Percentiles rank a stretch among this genome's conserved stretches.
Conservation (phyloP, 2,329 filamentous ascomycete species). For the Trichoderma atrobrunneum region DNA sequence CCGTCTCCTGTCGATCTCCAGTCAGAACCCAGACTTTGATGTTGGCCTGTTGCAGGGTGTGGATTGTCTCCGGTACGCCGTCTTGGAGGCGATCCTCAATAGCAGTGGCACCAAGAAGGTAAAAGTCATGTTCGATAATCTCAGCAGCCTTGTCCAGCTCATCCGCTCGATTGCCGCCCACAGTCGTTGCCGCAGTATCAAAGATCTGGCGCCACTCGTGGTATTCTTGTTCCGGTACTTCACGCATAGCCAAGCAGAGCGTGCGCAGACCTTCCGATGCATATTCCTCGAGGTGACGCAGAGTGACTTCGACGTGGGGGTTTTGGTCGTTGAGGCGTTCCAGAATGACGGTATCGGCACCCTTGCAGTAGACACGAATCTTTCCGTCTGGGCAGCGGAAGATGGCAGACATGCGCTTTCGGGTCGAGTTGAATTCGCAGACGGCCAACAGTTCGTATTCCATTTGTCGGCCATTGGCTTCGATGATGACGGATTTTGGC, state of each 20-base stretch:
- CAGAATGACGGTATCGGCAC: slow-evolving; percentile 94
- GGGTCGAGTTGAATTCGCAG: slow-evolving; percentile 94
- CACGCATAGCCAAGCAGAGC: slow-evolving; percentile 90
- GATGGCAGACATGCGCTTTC: slow-evolving; percentile 97
- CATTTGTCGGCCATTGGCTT: slow-evolving; percentile 65
- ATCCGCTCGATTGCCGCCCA: slow-evolving; percentile 87
- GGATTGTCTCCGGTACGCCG: slow-evolving; percentile 95
- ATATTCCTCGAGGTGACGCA: slow-evolving; percentile 97
- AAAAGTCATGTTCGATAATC: slow-evolving; percentile 89
- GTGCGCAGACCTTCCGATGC: slow-evolving; percentile 94
- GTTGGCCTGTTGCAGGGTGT: slow-evolving; percentile 91
- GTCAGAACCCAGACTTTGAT: slow-evolving; percentile 99
- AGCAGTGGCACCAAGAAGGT: slow-evolving; percentile 87
- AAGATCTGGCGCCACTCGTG: slow-evolving; percentile 83
- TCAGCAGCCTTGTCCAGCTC: slow-evolving; percentile 97
- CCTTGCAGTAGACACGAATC: slow-evolving; percentile 91
- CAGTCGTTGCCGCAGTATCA: slow-evolving; percentile 83
- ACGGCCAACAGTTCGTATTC: slow-evolving; percentile 93
- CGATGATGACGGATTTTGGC: slow-evolving; percentile 82
- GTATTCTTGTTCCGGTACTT: slow-evolving; percentile 86
- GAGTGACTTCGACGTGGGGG: slow-evolving; percentile 81
- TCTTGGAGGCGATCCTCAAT: slow-evolving; percentile 98
- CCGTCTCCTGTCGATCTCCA: slow-evolving; percentile 95
- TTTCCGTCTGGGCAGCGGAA: slow-evolving; percentile 96
- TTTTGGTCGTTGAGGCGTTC: slow-evolving; percentile 84